These are phyloP conservation scores for Leccinum barrowsii DNA, from an alignment of 768 basidiomycete genomes.

Conservation along the genomic window DNA sequence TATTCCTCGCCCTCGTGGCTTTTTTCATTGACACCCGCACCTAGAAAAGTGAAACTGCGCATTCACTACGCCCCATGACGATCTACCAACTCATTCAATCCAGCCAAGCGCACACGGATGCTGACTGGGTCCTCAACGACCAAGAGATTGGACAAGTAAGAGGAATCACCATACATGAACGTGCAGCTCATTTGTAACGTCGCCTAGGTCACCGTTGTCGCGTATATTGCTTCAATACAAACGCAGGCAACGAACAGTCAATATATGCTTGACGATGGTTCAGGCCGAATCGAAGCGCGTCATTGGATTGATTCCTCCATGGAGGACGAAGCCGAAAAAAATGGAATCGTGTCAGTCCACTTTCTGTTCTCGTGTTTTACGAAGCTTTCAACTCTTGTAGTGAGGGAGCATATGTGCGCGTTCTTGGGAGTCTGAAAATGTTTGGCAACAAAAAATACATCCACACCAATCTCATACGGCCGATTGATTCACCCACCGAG, in stretches of 20 bases:
- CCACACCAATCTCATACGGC: constrained; percentile 71
- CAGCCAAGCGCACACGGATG: constrained; percentile 81
- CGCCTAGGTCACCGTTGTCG: constrained; percentile 67
- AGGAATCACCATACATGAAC: background rate
- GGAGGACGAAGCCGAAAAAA: constrained; percentile 51
- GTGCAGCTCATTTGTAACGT: constrained; percentile 1
- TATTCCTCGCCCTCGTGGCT: background rate
- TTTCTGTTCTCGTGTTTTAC: constrained; percentile 1
- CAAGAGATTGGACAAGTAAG: constrained; percentile 76
- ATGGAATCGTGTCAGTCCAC: constrained; percentile 42
- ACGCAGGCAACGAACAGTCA: constrained; percentile 76
- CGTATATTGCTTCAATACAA: constrained; percentile 64
- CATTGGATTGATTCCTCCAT: constrained; percentile 75
- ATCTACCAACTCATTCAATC: constrained; percentile 73
- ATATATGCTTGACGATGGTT: constrained; percentile 84
- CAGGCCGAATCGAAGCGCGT: constrained; percentile 71
- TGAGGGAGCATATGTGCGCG: constrained; percentile 73
- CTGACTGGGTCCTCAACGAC: constrained; percentile 84
- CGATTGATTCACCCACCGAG: constrained; percentile 68
- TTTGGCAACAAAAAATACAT: constrained; percentile 83
- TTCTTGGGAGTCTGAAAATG: constrained; percentile 77
- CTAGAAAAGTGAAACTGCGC: constrained; percentile 37
- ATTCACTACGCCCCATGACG: constrained; percentile 70
- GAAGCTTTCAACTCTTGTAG: constrained; percentile 34
- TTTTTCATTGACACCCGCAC: background rate